Evolutionary conservation across 352 stramenopile genomes (phyloP).

Genomic region (Blastocystis sp.): DNA sequence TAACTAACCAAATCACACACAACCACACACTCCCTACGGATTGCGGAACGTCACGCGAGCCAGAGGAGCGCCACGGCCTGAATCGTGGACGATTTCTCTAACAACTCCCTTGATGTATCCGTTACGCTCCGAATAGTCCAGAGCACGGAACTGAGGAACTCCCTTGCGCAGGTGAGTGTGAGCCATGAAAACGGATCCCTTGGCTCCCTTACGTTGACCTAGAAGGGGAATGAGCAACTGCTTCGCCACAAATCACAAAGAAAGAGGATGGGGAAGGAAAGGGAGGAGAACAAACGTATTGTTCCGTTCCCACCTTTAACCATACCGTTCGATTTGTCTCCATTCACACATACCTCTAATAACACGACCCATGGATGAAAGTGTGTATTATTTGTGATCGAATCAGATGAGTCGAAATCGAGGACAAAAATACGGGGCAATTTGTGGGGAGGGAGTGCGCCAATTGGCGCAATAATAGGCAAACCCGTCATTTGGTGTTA

Average conservation of each 20-base stretch:
- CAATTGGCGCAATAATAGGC: too few relatives aligned
- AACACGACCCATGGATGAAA: conserved; percentile 1
- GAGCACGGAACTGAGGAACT: conserved; percentile 72
- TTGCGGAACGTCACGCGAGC: conserved; percentile 83
- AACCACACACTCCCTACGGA: conserved; percentile 63
- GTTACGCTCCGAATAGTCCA: conserved; percentile 82
- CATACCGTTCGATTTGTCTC: not conserved
- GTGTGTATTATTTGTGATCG: not conserved
- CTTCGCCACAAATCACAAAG: too few relatives aligned
- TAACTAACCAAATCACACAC: conserved; percentile 60
- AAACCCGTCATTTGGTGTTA: too few relatives aligned
- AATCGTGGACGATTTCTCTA: conserved; percentile 97
- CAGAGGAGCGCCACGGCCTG: conserved; percentile 87
- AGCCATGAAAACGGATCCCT: conserved; percentile 74
- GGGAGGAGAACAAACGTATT: too few relatives aligned
- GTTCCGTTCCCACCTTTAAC: not conserved
- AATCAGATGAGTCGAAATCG: not conserved
- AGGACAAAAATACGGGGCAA: not conserved
- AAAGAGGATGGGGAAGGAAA: not conserved
- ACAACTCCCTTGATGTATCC: conserved; percentile 95
- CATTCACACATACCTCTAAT: conserved; percentile 8
- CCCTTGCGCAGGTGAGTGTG: conserved; percentile 75
- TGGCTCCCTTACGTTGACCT: conserved; percentile 67
- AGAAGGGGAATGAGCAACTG: conserved; percentile 62
- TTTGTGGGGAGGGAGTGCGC: too few relatives aligned